A percentile compares a stretch with the other conserved stretches of the same genome.
phyloP scores from a whole-genome alignment of 768 basidiomycete genomes.

The Lactifluus hygrophoroides region DNA sequence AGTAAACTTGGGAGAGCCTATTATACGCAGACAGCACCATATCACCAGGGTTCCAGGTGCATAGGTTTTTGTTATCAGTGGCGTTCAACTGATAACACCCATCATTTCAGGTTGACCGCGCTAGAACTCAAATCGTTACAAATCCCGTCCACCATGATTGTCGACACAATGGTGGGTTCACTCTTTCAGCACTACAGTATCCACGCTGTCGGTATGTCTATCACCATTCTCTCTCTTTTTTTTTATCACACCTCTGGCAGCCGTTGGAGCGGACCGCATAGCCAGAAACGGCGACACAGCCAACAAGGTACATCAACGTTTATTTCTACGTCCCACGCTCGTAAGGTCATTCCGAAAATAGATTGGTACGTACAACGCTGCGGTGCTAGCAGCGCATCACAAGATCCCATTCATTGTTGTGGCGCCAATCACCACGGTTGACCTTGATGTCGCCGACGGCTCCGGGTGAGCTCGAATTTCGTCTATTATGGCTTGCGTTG shows the following conservation, averaged over 20 bases:
- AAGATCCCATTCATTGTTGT: slow-evolving; percentile 88
- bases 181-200: slow-evolving; percentile 82
- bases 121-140: slow-evolving; percentile 78
- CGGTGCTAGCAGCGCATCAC: slow-evolving; percentile 82
- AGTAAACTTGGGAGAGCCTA: slow-evolving; percentile 73
- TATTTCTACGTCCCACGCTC: neutral
- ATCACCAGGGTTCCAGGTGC: slow-evolving; percentile 84
- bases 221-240: neutral
- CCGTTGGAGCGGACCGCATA: slow-evolving; percentile 83
- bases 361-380: slow-evolving; percentile 95
- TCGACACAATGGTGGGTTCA: slow-evolving; percentile 96
- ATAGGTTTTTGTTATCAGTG: slow-evolving; percentile 4
- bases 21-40: slow-evolving; percentile 91
- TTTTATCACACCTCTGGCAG: slow-evolving; percentile 29
- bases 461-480: slow-evolving; percentile 34
- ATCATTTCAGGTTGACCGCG: slow-evolving; percentile 62
- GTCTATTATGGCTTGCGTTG: neutral
- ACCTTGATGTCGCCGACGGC: slow-evolving; percentile 69
- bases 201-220: slow-evolving; percentile 62
- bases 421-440: slow-evolving; percentile 88
- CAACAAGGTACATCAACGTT: slow-evolving; percentile 59
- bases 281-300: slow-evolving; percentile 94
- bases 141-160: slow-evolving; percentile 88
- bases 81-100: neutral
- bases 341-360: slow-evolving; percentile 16